These are phyloP conservation scores for Alternaria infectoria DNA, from an alignment of 2,329 filamentous ascomycete species.

Conservation along the genomic window DNA sequence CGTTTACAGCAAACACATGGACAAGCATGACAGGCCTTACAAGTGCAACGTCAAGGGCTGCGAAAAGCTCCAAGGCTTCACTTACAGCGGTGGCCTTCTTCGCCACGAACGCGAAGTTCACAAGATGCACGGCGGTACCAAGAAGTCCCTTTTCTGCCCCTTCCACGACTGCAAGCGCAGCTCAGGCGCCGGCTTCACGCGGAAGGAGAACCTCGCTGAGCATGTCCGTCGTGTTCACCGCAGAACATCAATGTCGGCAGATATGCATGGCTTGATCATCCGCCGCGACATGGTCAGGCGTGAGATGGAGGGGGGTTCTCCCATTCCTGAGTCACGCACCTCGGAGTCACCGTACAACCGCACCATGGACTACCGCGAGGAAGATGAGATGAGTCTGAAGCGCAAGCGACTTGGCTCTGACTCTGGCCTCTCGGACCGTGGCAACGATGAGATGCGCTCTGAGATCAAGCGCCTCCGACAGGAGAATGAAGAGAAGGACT, in stretches of 20 bases:
- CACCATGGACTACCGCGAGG: slow-evolving; percentile 29
- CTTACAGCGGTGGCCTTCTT: slow-evolving; percentile 87
- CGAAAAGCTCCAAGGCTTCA: slow-evolving; percentile 91
- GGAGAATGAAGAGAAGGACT: slow-evolving; percentile 52
- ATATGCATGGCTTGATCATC: slow-evolving; percentile 43
- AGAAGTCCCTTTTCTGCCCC: slow-evolving; percentile 86
- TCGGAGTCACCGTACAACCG: slow-evolving; percentile 36
- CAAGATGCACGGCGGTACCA: slow-evolving; percentile 84
- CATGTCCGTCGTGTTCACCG: slow-evolving; percentile 87
- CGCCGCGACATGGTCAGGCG: slow-evolving; percentile 29
- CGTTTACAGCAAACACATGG: slow-evolving; percentile 85
- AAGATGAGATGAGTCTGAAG: slow-evolving; percentile 38
- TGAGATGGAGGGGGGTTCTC: slow-evolving; percentile 24
- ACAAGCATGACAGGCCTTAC: slow-evolving; percentile 94
- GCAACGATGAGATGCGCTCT: slow-evolving; percentile 43
- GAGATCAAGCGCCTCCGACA: slow-evolving; percentile 51
- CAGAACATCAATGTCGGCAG: slow-evolving; percentile 44
- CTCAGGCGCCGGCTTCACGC: slow-evolving; percentile 85
- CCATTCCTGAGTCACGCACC: slow-evolving; percentile 29
- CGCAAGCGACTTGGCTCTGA: slow-evolving; percentile 42
- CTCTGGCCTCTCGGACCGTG: slow-evolving; percentile 28
- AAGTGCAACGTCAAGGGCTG: slow-evolving; percentile 83
- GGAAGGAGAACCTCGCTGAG: slow-evolving; percentile 92
- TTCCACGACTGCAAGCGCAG: slow-evolving; percentile 88
- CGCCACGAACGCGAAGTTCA: slow-evolving; percentile 95